Evolutionary conservation across 345 rosid genomes (phyloP), one percentile per base, ranked within the genome.

Genomic region (Camelina neglecta): DNA sequence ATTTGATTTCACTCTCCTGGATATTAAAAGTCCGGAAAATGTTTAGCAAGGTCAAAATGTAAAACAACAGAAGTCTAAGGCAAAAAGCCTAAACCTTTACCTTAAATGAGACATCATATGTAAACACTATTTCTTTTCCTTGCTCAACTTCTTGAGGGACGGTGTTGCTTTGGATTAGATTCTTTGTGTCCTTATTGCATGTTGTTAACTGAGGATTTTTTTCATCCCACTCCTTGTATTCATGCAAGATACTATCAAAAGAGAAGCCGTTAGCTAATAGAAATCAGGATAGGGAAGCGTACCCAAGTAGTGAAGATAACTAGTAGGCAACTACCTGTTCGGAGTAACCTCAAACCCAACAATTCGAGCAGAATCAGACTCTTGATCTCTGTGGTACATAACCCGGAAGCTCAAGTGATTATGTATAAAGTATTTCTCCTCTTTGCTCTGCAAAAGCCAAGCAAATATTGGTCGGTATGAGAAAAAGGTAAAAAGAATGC

Each of bases 291-390:
- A 23, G 10, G 18, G 45, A 69, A 31, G 9, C 11, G 49, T 26
- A 8, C 36, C 49, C 36, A 29, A 6, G 18, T 36, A 65, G 16
- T 59, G 20, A 15, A 50, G 50, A 53, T 48, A 59, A 73, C 64
- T 71, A 31, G 8, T 16, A 51, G 36, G 66, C 9, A 72, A 61
- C 2, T 36, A 94, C 98, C 98, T 94, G 85, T 82, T 89, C 18
- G 97, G 95, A 62, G 90, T 85, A 80, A 94, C 97, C 82, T 94
- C 98, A 85, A 94, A 94, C 39, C 96, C 98, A 60, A 94, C 98
- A 85, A 94, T 94, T 65, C 98, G 76, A 59, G 97, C 95, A 79
- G 96, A 82, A 57, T 89, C 98, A 65, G 88, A 79, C 69, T 86
- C 96, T 77, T 61, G 80, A 72, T 92, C 98, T 87, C 81, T 86